These are phyloP conservation scores for Coccomyxa sp. DNA, from an alignment of 139 green algal species.

Conservation along the genomic window DNA sequence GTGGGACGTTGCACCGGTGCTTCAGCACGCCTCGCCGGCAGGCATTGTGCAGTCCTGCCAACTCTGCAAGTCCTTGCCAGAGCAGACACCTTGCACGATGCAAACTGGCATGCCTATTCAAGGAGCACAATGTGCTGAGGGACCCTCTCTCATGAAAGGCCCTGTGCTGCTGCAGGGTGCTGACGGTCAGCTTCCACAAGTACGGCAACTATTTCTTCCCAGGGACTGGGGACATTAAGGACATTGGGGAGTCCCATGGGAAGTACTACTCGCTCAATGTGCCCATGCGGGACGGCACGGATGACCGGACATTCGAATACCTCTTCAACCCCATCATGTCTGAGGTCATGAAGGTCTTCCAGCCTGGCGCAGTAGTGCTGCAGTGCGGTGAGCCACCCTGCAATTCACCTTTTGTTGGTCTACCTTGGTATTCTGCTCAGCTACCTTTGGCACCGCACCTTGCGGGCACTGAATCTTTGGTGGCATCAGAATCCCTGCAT, in stretches of 20 bases:
- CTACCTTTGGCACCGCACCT: no score
- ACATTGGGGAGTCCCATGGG: constrained; percentile 49
- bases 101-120: no score
- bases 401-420: background rate
- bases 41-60: no score
- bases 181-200: constrained; percentile 96
- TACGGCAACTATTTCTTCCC: constrained; percentile 86
- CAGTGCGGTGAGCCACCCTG: constrained; percentile 63
- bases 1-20: no score
- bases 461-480: no score
- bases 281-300: constrained; percentile 68
- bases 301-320: constrained; percentile 64
- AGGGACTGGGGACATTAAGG: constrained; percentile 66
- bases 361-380: constrained; percentile 73
- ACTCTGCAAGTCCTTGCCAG: no score
- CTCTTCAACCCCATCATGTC: constrained; percentile 79
- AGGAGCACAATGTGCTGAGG: no score
- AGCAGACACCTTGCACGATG: no score
- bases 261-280: constrained; percentile 76
- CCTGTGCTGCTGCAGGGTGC: constrained; percentile 46
- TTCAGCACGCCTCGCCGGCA: no score
- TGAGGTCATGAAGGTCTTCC: constrained; percentile 73
- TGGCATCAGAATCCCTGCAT: no score
- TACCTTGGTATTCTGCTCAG: no score
- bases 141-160: background rate